Evolutionary conservation across 2,329 filamentous ascomycete species (phyloP).

Genomic region (Hypocrella siamensis): DNA sequence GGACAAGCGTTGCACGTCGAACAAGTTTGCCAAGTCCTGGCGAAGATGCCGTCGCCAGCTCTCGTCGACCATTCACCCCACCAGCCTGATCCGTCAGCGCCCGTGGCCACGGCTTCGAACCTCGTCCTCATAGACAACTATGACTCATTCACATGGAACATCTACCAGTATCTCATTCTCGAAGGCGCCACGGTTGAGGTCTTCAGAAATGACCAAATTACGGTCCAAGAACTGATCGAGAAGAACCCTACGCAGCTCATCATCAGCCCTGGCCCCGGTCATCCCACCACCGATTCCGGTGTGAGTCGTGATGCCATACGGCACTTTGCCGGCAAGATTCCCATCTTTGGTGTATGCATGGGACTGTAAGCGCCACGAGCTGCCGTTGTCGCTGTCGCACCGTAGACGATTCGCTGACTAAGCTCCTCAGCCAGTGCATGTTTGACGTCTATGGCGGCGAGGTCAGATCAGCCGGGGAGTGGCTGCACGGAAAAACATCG

Average conservation of each 20-base stretch:
- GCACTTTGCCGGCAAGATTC: constrained; percentile 87
- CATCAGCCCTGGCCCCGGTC: constrained; percentile 86
- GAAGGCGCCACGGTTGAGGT: constrained; percentile 87
- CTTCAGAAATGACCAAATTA: constrained; percentile 82
- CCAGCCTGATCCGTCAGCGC: constrained; percentile 59
- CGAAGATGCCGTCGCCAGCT: constrained; percentile 29
- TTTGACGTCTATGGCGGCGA: constrained; percentile 85
- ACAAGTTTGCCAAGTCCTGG: background rate
- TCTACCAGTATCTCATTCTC: constrained; percentile 95
- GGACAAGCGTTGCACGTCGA: background rate
- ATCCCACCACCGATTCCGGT: constrained; percentile 81
- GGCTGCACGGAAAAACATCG: constrained; percentile 93
- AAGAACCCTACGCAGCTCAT: constrained; percentile 87
- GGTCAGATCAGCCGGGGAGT: constrained; percentile 87
- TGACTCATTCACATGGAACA: constrained; percentile 98
- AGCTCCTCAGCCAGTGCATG: constrained; percentile 62
- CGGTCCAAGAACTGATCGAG: constrained; percentile 65
- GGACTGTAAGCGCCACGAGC: constrained; percentile 50
- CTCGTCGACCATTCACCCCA: constrained; percentile 73
- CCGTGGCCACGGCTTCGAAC: constrained; percentile 69
- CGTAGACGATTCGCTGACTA: constrained; percentile 3
- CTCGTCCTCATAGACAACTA: constrained; percentile 97
- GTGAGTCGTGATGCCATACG: constrained; percentile 84
- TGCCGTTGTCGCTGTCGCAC: background rate
- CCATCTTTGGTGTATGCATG: constrained; percentile 97